Base-by-base conservation (phyloP, 805 yeast genomes). In the Ogataea paraovalis region DNA sequence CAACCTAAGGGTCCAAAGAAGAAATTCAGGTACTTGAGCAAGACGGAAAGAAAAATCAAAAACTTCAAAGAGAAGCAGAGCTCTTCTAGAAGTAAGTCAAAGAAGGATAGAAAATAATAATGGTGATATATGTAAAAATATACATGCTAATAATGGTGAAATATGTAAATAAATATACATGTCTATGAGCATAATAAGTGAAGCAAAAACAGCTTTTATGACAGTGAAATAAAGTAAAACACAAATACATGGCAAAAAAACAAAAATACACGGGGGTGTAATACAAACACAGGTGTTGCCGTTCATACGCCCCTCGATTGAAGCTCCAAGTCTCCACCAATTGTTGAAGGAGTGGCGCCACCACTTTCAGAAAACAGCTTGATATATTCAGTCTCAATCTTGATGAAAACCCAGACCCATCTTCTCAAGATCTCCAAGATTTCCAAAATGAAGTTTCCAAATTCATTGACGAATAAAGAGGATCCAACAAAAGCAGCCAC, bases 1-100 rank as follows among this genome's bases (percentile, higher is more conserved):
- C 42, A 22, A 14, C 37, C 33, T 4, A 67, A 66, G 47, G 67
- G 64, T 51, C 78, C 74, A 68, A 85, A 84, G 76, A 84, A 82
- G 75, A 91, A 91, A 75, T 90, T 90, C 61, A 80, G 97, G 68
- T 92, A 91, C 58, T 74, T 91, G 65, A 79, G 94, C 43, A 88
- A 89, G 65, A 69, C 74, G 23, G 97, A 90, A 68, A 79, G 98
- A 67, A 81, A 70, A 57, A 67, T 65, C 19, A 79, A 80, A 49
- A 76, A 55, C 27, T 39, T 56, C 27, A 79, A 70, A 66, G 77
- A 69, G 69, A 77, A 66, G 70, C 52, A 52, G 66, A 42, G 68
- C 28, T 51, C 66, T 16, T 34, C 37, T 18, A 61, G 58, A 21
- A 56, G 38, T 16, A 34, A 66, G 49, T 61, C 64, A 51, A 42